These are phyloP conservation scores for Saturnispora gosingensis DNA, from an alignment of 805 yeast species.

Conservation along the genomic window DNA sequence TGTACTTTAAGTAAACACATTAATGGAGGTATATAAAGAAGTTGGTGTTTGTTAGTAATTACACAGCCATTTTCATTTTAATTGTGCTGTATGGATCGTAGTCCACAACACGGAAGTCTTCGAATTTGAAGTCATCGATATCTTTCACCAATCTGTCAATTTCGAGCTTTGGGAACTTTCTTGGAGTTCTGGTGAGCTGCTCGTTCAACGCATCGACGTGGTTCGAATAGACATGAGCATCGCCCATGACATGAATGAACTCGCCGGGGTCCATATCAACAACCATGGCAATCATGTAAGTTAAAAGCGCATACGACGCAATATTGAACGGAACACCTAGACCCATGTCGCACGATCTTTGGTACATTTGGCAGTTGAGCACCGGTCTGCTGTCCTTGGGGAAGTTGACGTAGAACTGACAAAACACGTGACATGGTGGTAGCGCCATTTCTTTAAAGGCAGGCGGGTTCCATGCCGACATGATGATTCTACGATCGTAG, in stretches of 20 bases:
- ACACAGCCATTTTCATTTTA: constrained; percentile 97
- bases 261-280: constrained; percentile 94
- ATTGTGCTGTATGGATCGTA: constrained; percentile 79
- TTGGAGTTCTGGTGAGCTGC: constrained; percentile 70
- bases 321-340: constrained; percentile 98
- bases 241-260: constrained; percentile 92
- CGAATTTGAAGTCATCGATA: constrained; percentile 83
- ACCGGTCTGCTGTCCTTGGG: constrained; percentile 49
- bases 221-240: constrained; percentile 89
- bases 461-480: constrained; percentile 98
- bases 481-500: constrained; percentile 84
- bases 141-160: constrained; percentile 57
- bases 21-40: background rate
- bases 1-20: background rate
- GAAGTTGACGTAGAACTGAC: constrained; percentile 88
- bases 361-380: constrained; percentile 83
- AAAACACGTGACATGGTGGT: constrained; percentile 96
- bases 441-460: constrained; percentile 91
- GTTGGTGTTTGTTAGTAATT: constrained; percentile 12
- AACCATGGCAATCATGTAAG: constrained; percentile 93
- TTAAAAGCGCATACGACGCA: constrained; percentile 89
- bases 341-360: constrained; percentile 99
- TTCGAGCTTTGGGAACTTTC: constrained; percentile 66
- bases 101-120: constrained; percentile 74
- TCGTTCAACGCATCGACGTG: constrained; percentile 85